Percentiles rank a stretch among this genome's conserved stretches.
Evolutionary conservation across 23 red algal genomes (phyloP).

Genomic region (Gracilaria domingensis): DNA sequence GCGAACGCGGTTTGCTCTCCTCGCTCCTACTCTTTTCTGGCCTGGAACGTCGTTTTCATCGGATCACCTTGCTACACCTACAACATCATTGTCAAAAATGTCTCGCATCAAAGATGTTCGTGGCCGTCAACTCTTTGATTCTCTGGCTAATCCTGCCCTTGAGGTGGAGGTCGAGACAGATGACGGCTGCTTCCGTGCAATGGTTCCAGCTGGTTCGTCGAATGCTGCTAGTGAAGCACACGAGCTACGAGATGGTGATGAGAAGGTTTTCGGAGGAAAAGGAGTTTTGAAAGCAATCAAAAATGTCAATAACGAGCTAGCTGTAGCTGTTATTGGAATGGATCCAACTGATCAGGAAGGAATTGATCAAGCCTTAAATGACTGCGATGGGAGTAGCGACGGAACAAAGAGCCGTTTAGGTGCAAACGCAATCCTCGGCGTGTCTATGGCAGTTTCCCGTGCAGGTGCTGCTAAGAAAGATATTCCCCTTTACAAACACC

Average conservation of each 20-base stretch:
- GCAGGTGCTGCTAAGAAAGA: slow-evolving; percentile 91
- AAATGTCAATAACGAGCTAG: slow-evolving; percentile 92
- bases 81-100: slow-evolving; percentile 18
- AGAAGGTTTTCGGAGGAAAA: slow-evolving; percentile 76
- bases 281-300: slow-evolving; percentile 94
- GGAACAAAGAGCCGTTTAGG: slow-evolving; percentile 85
- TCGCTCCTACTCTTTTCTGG: not conserved
- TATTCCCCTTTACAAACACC: slow-evolving; percentile 94
- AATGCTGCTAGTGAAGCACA: slow-evolving; percentile 83
- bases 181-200: slow-evolving; percentile 85
- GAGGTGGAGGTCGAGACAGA: slow-evolving; percentile 98
- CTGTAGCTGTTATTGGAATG: slow-evolving; percentile 90
- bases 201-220: slow-evolving; percentile 92
- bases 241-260: slow-evolving; percentile 94
- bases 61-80: not conserved
- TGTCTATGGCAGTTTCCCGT: slow-evolving; percentile 96
- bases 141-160: slow-evolving; percentile 83
- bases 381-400: slow-evolving; percentile 89
- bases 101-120: slow-evolving; percentile 80
- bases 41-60: not conserved
- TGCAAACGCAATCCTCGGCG: slow-evolving; percentile 97
- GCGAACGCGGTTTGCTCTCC: too few relatives aligned
- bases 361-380: slow-evolving; percentile 89
- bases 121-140: slow-evolving; percentile 91
- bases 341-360: slow-evolving; percentile 93